A percentile compares a stretch with the other conserved stretches of the same genome.
These are phyloP conservation scores for Sinapis alba DNA, from an alignment of 441 rosid genomes.

Conservation along the genomic window DNA sequence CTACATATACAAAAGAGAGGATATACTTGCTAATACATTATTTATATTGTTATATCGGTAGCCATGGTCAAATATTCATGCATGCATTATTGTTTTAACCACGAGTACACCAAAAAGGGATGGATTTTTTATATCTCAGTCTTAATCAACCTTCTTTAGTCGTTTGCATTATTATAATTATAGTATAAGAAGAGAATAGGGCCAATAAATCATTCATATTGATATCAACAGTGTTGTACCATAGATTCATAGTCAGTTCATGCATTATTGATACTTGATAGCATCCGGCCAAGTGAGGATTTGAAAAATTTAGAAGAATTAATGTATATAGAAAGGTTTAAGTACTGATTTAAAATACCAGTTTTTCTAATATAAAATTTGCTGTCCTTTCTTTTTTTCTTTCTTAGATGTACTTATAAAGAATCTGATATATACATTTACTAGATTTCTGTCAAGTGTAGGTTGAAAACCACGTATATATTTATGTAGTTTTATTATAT, in stretches of 20 bases:
- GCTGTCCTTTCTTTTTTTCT: background rate
- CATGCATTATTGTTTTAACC: background rate
- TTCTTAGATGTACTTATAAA: background rate
- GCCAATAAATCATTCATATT: background rate
- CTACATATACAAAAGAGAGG: background rate
- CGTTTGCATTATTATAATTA: background rate
- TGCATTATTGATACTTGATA: conserved; percentile 15
- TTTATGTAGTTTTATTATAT: background rate
- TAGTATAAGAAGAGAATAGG: background rate
- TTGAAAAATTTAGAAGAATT: background rate
- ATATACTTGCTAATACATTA: background rate
- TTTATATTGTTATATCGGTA: background rate
- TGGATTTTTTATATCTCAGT: background rate
- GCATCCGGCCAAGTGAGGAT: background rate
- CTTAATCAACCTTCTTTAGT: background rate
- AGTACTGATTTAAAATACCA: background rate
- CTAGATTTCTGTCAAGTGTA: background rate
- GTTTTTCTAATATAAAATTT: background rate
- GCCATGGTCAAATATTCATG: background rate
- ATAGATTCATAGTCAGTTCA: background rate
- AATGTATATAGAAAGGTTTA: background rate
- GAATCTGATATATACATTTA: background rate
- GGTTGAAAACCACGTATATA: background rate
- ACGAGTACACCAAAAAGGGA: background rate
- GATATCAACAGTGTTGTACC: background rate